These are phyloP conservation scores for Entamoeba nuttalli DNA, from an alignment of 208 protist genomes.

Conservation along the genomic window DNA sequence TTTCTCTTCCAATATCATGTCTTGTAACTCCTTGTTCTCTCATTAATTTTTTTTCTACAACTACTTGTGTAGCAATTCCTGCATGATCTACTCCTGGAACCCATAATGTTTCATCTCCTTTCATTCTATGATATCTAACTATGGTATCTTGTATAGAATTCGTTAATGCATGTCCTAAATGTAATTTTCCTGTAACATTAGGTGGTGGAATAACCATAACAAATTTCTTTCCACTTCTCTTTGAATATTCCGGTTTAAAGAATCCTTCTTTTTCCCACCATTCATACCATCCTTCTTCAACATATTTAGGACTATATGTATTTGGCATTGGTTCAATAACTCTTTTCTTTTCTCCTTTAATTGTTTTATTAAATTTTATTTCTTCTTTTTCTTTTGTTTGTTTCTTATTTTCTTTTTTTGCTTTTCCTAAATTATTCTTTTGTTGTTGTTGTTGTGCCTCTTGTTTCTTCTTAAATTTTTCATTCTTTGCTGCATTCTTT, in stretches of 20 bases:
- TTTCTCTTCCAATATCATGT: conserved; percentile 83
- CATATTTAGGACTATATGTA: conserved; percentile 65
- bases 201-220: conserved; percentile 92
- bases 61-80: conserved; percentile 88
- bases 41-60: conserved; percentile 85
- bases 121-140: conserved; percentile 13
- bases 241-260: conserved; percentile 52
- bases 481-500: neutral
- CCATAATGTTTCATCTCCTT: conserved; percentile 84
- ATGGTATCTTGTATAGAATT: conserved; percentile 25
- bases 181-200: conserved; percentile 96
- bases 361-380: too few species aligned
- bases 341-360: neutral
- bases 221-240: conserved; percentile 46
- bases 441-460: neutral
- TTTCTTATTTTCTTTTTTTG: too few species aligned
- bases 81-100: conserved; percentile 98
- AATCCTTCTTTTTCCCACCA: conserved; percentile 88
- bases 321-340: neutral
- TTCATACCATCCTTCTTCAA: conserved; percentile 85
- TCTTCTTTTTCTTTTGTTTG: too few species aligned
- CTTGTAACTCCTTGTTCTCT: conserved; percentile 51
- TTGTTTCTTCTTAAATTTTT: neutral
- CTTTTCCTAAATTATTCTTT: neutral
- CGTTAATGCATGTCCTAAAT: conserved; percentile 95